Evolutionary conservation across 371 early-diverging fungal genomes (phyloP).

Genomic region (Mortierella sp.): DNA sequence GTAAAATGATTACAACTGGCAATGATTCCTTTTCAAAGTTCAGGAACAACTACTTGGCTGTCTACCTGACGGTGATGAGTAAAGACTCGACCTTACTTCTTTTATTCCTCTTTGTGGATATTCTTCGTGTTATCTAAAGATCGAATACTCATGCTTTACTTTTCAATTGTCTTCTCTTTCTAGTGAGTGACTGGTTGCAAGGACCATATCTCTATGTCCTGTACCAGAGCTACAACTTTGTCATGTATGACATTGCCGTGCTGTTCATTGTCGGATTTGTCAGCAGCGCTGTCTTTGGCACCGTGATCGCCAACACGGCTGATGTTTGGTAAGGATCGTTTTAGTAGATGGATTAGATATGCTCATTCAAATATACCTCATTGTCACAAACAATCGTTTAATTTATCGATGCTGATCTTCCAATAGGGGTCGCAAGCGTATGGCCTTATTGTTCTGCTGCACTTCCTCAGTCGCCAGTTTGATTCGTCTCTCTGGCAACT

Average conservation of each 20-base stretch:
- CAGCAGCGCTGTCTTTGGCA: slow-evolving; percentile 81
- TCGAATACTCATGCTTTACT: background rate
- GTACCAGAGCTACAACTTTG: slow-evolving; percentile 73
- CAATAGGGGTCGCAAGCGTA: slow-evolving; percentile 72
- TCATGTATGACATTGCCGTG: slow-evolving; percentile 71
- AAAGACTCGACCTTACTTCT: slow-evolving; percentile 5
- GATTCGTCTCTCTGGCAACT: slow-evolving; percentile 66
- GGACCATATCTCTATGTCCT: slow-evolving; percentile 81
- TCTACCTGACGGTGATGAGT: slow-evolving; percentile 77
- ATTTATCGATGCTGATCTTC: background rate
- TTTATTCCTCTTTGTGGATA: background rate
- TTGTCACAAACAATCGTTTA: too few relatives aligned
- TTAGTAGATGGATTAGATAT: too few relatives aligned
- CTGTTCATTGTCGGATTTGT: slow-evolving; percentile 82
- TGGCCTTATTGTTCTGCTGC: slow-evolving; percentile 74
- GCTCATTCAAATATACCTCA: too few relatives aligned
- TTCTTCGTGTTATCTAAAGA: background rate
- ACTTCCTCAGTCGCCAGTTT: slow-evolving; percentile 69
- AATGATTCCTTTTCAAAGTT: slow-evolving; percentile 46
- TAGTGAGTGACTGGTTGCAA: slow-evolving; percentile 83
- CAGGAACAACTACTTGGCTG: slow-evolving; percentile 67
- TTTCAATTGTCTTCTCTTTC: slow-evolving; percentile 4
- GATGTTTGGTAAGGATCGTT: slow-evolving; percentile 81
- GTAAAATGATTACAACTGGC: slow-evolving; percentile 23
- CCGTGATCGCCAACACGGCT: slow-evolving; percentile 77